Evolutionary conservation across 768 basidiomycete species (phyloP).

Genomic region (Boletus pseudo-olivaceus): DNA sequence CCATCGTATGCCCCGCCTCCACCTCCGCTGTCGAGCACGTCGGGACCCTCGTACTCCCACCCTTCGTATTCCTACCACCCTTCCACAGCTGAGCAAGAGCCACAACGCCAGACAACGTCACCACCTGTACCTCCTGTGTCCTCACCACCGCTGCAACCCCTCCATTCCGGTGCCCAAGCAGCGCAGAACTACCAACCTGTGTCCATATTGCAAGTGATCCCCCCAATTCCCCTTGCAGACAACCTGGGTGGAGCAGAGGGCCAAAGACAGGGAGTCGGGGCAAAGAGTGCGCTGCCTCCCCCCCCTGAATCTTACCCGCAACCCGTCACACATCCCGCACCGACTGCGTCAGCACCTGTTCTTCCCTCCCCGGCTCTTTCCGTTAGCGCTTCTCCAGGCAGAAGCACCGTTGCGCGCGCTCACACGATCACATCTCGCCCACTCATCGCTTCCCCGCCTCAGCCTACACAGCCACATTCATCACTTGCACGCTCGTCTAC

Average conservation of each 20-base stretch:
- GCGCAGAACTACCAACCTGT: constrained; percentile 19
- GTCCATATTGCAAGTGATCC: constrained; percentile 16
- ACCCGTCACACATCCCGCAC: constrained; percentile 16
- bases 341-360: constrained; percentile 10
- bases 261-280: constrained; percentile 15
- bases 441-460: constrained; percentile 15
- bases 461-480: constrained; percentile 8
- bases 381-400: constrained; percentile 9
- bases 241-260: constrained; percentile 5
- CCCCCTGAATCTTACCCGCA: constrained; percentile 14
- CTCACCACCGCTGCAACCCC: constrained; percentile 11
- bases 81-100: constrained; percentile 11
- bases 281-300: background rate
- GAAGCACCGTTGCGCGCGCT: constrained; percentile 22
- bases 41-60: constrained; percentile 15
- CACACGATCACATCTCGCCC: constrained; percentile 28
- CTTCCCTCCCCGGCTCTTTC: constrained; percentile 21
- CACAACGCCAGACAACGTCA: constrained; percentile 12
- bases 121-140: constrained; percentile 4
- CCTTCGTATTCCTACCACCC: constrained; percentile 11
- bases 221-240: constrained; percentile 4
- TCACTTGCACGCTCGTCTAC: constrained; percentile 24
- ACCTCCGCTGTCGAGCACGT: constrained; percentile 14
- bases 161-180: constrained; percentile 7
- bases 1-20: constrained; percentile 26